Evolutionary conservation across 1,139 yeast species (phyloP), one percentile per base, ranked within the genome.

Genomic region (Zygosaccharomyces pseudobailii): DNA sequence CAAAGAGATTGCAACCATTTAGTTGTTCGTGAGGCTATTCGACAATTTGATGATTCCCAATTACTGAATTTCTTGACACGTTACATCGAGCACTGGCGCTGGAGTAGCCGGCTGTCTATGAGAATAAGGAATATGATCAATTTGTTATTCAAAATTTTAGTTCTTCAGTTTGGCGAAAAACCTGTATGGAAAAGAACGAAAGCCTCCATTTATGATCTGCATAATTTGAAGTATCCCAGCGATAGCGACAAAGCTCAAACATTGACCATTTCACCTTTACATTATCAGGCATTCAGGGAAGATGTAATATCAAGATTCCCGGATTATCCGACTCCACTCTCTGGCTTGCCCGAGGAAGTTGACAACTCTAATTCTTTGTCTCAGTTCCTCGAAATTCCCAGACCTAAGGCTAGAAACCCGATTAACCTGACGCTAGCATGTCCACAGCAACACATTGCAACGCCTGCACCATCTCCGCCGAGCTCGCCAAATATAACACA

Each of bases 401-500:
- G 84, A 42, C 86, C 83, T 50, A 74, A 82, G 5, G 66, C 78
- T 2, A 75, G 77, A 47, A 72, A 77, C 40, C 52, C 65, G 0
- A 45, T 61, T 7, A 66, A 63, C 45, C 39, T 53, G 23, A 75
- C 79, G 38, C 66, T 83, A 19, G 86, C 87, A 0, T 73, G 79
- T 0, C 88, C 86, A 32, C 74, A 70, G 1, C 69, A 84, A 3
- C 96, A 89, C 64, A 75, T 89, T 17, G 90, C 96, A 0, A 88
- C 96, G 0, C 96, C 96, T 0, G 87, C 85, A 0, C 94, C 96
- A 1, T 85, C 96, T 0, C 96, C 96, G 0, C 84, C 87, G 0
- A 66, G 79, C 7, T 77, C 84, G 1, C 89, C 95, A 23, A 71
- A 43, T 45, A 38, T 52, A 9, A 28, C 41, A 32, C 52, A 55